These are phyloP conservation scores for Pulveroboletus sp. DNA, from an alignment of 768 basidiomycete species.

Conservation along the genomic window DNA sequence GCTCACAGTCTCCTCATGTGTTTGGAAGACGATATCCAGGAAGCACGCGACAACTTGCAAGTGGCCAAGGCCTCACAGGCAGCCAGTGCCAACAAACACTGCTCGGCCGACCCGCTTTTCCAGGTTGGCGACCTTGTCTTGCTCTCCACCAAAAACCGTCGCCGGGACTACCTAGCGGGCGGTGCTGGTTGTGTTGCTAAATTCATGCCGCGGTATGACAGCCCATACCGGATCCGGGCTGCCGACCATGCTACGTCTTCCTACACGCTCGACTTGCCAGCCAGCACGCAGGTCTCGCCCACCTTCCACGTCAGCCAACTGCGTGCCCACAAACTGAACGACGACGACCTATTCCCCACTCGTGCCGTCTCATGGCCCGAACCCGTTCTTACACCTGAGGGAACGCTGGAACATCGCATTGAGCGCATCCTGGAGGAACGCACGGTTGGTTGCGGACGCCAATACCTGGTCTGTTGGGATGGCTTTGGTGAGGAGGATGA, in stretches of 20 bases:
- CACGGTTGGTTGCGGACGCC: too few species aligned
- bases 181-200: not conserved
- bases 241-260: not conserved
- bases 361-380: too few species aligned
- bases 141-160: not conserved
- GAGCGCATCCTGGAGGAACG: too few species aligned
- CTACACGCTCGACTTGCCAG: not conserved
- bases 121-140: not conserved
- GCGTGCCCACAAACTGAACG: too few species aligned
- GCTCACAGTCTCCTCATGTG: not conserved
- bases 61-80: not conserved
- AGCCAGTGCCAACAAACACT: not conserved
- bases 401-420: too few species aligned
- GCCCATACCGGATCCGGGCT: not conserved
- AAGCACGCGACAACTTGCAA: not conserved
- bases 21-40: not conserved
- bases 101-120: not conserved
- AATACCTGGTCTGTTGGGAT: too few species aligned
- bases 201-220: not conserved
- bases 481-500: too few species aligned
- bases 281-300: not conserved
- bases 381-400: too few species aligned
- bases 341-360: too few species aligned
- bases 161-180: not conserved
- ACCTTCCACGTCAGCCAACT: too few species aligned